Conservation (phyloP, 441 rosid genomes). For the Breynia disticha region DNA sequence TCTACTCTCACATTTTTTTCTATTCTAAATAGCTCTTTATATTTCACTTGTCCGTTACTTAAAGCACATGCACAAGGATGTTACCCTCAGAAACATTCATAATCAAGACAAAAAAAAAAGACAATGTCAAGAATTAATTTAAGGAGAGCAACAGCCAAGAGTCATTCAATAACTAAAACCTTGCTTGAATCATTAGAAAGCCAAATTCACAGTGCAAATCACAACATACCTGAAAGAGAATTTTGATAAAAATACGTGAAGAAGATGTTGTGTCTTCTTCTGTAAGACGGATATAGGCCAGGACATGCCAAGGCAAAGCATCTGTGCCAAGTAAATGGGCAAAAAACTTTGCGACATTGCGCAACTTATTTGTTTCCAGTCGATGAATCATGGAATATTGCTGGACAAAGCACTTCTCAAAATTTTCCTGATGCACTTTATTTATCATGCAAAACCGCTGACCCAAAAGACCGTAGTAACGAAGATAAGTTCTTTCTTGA, state of each 20-base stretch:
- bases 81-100: too few species aligned
- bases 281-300: slow-evolving; percentile 65
- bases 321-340: slow-evolving; percentile 85
- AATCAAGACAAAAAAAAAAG: too few species aligned
- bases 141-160: too few species aligned
- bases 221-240: slow-evolving; percentile 72
- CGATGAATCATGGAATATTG: slow-evolving; percentile 91
- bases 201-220: neutral
- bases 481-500: slow-evolving; percentile 87
- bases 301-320: slow-evolving; percentile 87
- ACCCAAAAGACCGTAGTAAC: slow-evolving; percentile 79
- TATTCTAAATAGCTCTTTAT: too few species aligned
- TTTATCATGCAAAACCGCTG: slow-evolving; percentile 92
- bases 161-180: neutral
- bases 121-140: too few species aligned
- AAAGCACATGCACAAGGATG: too few species aligned
- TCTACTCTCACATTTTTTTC: too few species aligned
- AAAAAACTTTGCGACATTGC: slow-evolving; percentile 85
- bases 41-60: too few species aligned
- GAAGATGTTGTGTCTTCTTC: slow-evolving; percentile 94
- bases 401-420: slow-evolving; percentile 79
- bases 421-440: slow-evolving; percentile 75
- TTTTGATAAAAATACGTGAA: slow-evolving; percentile 85
- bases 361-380: slow-evolving; percentile 72
- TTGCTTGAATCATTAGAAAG: neutral